Evolutionary conservation across 2,329 filamentous ascomycete species (phyloP).

Genomic region (Ophiocordyceps unilateralis): DNA sequence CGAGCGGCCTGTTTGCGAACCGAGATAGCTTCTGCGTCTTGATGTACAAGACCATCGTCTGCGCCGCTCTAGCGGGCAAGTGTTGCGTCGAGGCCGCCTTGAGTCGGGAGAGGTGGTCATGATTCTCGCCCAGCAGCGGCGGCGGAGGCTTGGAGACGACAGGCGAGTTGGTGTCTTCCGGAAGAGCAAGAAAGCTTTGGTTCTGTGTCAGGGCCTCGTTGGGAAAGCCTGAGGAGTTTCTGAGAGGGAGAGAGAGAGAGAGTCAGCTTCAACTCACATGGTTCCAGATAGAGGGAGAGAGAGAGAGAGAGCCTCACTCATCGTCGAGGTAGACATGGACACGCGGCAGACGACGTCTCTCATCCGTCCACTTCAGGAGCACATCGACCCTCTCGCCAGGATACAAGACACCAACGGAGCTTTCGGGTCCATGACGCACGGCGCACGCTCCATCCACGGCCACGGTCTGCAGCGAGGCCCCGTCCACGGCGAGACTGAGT

Average conservation of each 20-base stretch:
- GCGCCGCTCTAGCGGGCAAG: constrained; percentile 3
- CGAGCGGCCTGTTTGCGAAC: constrained; percentile 7
- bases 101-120: constrained; percentile 2
- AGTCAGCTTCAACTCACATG: background rate
- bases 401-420: constrained; percentile 9
- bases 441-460: constrained; percentile 8
- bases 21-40: constrained; percentile 9
- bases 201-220: constrained; percentile 8
- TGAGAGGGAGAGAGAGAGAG: constrained; percentile 1
- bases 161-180: background rate
- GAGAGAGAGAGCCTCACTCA: constrained; percentile 4
- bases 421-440: constrained; percentile 3
- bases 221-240: constrained; percentile 7
- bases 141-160: background rate
- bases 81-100: background rate
- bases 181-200: constrained; percentile 5
- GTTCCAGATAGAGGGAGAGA: background rate
- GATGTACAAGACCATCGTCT: constrained; percentile 9
- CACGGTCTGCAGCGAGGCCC: constrained; percentile 7
- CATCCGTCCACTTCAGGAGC: constrained; percentile 6
- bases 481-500: constrained; percentile 6
- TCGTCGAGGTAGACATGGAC: constrained; percentile 9
- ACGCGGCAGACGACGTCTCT: constrained; percentile 1
- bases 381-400: constrained; percentile 10
- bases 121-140: background rate